A percentile compares a stretch with the other conserved stretches of the same genome.
These are phyloP conservation scores for Candida pseudoglaebosa DNA, from an alignment of 805 yeast species.

Conservation along the genomic window DNA sequence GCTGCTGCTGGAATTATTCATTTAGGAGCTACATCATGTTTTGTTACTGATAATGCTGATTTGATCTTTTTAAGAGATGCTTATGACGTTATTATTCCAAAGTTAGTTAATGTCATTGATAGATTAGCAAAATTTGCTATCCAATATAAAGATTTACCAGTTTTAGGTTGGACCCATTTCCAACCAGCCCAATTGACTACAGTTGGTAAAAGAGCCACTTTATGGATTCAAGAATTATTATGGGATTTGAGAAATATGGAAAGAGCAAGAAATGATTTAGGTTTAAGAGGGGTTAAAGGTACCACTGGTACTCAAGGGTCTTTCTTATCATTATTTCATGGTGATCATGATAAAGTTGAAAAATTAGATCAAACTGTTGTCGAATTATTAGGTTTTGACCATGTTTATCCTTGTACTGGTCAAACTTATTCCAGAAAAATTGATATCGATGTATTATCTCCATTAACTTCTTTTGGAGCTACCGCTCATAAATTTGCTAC, in stretches of 20 bases:
- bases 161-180: conserved; percentile 98
- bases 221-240: conserved; percentile 95
- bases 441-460: conserved; percentile 89
- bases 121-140: conserved; percentile 84
- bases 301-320: conserved; percentile 99
- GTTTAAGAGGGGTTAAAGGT: conserved; percentile 97
- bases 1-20: conserved; percentile 97
- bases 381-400: conserved; percentile 88
- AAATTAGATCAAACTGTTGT: conserved; percentile 87
- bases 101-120: conserved; percentile 92
- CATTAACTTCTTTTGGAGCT: conserved; percentile 92
- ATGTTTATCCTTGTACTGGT: conserved; percentile 96
- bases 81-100: conserved; percentile 87
- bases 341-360: conserved; percentile 96
- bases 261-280: conserved; percentile 95
- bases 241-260: conserved; percentile 97
- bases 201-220: conserved; percentile 95
- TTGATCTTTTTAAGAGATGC: conserved; percentile 95
- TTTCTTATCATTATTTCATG: conserved; percentile 90
- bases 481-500: conserved; percentile 97
- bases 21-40: conserved; percentile 97
- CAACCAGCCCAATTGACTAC: conserved; percentile 99
- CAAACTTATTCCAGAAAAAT: conserved; percentile 99
- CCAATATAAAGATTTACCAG: conserved; percentile 92
- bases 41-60: conserved; percentile 96